Percentiles rank a stretch among this genome's conserved stretches.
phyloP scores from a whole-genome alignment of 176 grass and related monocot genomes.

The Puccinellia tenuiflora region DNA sequence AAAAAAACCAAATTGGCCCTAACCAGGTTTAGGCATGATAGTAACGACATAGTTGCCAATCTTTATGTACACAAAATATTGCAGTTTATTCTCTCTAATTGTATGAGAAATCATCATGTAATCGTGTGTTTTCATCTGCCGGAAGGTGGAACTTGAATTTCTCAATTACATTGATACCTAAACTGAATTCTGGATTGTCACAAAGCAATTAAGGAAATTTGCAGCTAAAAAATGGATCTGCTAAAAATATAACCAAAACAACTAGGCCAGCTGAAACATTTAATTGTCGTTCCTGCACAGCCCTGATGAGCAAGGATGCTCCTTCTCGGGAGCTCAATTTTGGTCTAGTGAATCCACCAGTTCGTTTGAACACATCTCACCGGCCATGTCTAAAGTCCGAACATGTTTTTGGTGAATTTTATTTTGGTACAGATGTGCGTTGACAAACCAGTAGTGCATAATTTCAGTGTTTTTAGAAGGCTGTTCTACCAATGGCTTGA shows the following conservation, averaged over 20 bases:
- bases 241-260: background rate
- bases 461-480: slow-evolving; percentile 35
- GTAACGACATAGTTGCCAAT: background rate
- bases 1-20: background rate
- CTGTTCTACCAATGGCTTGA: slow-evolving; percentile 40
- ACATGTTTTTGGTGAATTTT: background rate
- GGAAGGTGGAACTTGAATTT: too few species aligned
- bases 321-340: too few species aligned
- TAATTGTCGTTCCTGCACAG: too few species aligned
- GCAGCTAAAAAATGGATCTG: background rate
- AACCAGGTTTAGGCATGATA: background rate
- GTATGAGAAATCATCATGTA: too few species aligned
- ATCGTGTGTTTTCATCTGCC: too few species aligned
- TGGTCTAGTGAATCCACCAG: too few species aligned
- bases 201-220: background rate
- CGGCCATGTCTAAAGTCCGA: too few species aligned
- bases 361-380: too few species aligned
- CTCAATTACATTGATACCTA: background rate
- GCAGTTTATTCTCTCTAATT: background rate
- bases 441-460: slow-evolving; percentile 38
- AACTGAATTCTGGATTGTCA: background rate
- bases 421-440: background rate
- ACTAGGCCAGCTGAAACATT: too few species aligned
- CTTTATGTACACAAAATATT: background rate
- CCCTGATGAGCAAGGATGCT: too few species aligned